Evolutionary conservation across 495 filamentous ascomycete species (phyloP), one percentile per base, ranked within the genome.

Genomic region (Penicillium salamii): DNA sequence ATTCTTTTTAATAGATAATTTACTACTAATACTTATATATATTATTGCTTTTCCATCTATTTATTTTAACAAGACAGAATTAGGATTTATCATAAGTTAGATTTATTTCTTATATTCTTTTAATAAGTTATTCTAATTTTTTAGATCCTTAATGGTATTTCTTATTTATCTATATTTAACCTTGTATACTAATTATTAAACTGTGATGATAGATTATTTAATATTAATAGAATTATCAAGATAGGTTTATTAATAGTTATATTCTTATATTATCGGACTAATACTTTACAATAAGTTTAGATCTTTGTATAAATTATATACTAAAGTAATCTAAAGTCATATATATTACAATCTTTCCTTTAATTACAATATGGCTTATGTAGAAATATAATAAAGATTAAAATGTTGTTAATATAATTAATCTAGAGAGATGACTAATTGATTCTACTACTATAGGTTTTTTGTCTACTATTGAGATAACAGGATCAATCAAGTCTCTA

Each of bases 41-140:
- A 7, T 42, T 42, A 15, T 42, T 7, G 23, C 24, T 42, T 31
- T 28, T 42, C 39, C 20, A 14, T 23, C 13, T 29, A 9, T 50
- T 23, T 43, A 50, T 43, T 39, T 32, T 23, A 41, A 9, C 19
- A 26, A 49, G 36, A 18, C 24, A 14, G 46, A 49, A 21, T 41
- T 49, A 26, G 46, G 36, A 41, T 49, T 36, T 12, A 49, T 49
- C 13, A 38, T 49, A 13, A 41, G 13, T 17, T 26, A 50, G 48
- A 20, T 50, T 24, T 13, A 38, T 43, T 32, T 6, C 5, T 31
- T 15, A 29, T 38, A 23, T 9, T n/a, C 28, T 28, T 42, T 42
- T 29, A 14, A 42, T 42, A 12, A 42, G 39, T n/a, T 29, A 5
- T 37, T 26, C 46, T 49, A 35, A 49, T 36, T 31, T 40, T 31